phyloP scores from a whole-genome alignment of 2,329 filamentous ascomycete genomes.

The Monosporascus sp. region DNA sequence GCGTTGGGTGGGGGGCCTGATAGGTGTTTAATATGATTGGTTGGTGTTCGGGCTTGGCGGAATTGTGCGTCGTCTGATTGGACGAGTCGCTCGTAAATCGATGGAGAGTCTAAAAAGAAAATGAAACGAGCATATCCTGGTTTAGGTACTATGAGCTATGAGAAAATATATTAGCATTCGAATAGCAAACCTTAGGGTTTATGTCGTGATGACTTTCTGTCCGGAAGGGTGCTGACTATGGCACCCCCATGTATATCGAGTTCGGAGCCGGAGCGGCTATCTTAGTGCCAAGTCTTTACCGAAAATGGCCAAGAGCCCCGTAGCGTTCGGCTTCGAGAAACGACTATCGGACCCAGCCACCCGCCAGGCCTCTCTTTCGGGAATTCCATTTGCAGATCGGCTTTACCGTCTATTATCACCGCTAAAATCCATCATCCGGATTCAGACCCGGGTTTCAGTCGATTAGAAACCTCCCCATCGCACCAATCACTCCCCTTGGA shows the following conservation, averaged over 20 bases:
- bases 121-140: too few relatives aligned
- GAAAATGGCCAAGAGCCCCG: not conserved
- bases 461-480: too few relatives aligned
- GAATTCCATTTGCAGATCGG: not conserved
- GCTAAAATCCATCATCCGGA: too few relatives aligned
- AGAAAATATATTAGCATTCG: too few relatives aligned
- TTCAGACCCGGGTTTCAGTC: too few relatives aligned
- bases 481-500: too few relatives aligned
- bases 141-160: too few relatives aligned
- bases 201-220: not conserved
- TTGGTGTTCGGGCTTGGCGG: not conserved
- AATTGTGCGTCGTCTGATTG: too few relatives aligned
- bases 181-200: too few relatives aligned
- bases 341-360: not conserved
- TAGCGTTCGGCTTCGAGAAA: not conserved
- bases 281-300: not conserved
- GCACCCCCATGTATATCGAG: not conserved
- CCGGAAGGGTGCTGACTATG: not conserved
- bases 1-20: not conserved
- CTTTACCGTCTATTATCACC: not conserved
- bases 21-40: not conserved
- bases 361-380: not conserved
- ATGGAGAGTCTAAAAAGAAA: too few relatives aligned
- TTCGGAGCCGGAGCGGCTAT: conserved; percentile 1
- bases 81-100: too few relatives aligned